Percentiles rank a stretch among this genome's conserved stretches.
phyloP scores from a whole-genome alignment of 441 rosid genomes.

The Breynia disticha region DNA sequence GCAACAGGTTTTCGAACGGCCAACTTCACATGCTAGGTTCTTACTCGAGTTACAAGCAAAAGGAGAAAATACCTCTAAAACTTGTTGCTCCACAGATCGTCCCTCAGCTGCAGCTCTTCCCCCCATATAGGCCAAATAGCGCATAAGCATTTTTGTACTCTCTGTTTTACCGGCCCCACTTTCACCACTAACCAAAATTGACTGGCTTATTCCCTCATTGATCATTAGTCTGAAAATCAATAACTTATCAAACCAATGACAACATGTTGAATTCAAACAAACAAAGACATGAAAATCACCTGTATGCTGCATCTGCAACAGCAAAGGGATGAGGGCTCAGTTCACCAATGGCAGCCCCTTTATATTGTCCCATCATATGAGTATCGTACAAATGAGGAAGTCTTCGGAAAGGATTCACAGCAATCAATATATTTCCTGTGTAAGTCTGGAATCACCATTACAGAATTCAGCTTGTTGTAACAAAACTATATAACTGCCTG shows the following conservation, averaged over 20 bases:
- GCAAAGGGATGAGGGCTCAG: conserved; percentile 64
- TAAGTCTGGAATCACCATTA: conserved; percentile 30
- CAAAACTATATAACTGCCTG: too few relatives aligned
- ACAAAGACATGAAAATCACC: background rate
- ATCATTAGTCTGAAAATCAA: conserved; percentile 44
- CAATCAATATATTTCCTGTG: conserved; percentile 63
- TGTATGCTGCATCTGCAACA: conserved; percentile 30
- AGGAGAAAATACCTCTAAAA: conserved; percentile 40
- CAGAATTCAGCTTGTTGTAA: too few relatives aligned
- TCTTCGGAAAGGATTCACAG: conserved; percentile 59
- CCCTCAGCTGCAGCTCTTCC: conserved; percentile 57
- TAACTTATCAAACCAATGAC: too few relatives aligned
- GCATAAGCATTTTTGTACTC: conserved; percentile 75
- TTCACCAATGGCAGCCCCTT: conserved; percentile 67
- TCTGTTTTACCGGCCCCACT: conserved; percentile 81
- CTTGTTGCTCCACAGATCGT: conserved; percentile 72
- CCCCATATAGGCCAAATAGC: conserved; percentile 74
- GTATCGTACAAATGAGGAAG: conserved; percentile 55
- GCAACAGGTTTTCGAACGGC: too few relatives aligned
- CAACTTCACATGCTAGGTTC: too few relatives aligned
- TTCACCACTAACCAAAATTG: conserved; percentile 72
- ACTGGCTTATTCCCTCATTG: conserved; percentile 47
- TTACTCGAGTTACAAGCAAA: too few relatives aligned
- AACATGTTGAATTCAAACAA: too few relatives aligned
- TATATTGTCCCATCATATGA: conserved; percentile 66